Percentiles rank a stretch among this genome's conserved stretches.
Evolutionary conservation across 176 grass and related monocot species (phyloP).

Genomic region (Guadua angustifolia): DNA sequence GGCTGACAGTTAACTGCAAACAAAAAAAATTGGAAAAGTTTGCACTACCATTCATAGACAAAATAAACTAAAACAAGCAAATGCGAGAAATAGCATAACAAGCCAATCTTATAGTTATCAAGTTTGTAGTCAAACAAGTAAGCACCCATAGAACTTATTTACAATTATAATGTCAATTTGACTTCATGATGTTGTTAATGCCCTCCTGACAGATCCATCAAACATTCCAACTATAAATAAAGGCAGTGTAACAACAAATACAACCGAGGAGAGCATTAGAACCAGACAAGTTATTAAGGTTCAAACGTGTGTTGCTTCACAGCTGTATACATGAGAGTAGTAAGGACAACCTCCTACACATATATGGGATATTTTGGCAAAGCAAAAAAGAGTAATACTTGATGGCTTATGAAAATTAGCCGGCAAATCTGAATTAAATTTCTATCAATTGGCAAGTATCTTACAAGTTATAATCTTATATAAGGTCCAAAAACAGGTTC

Average conservation of each 20-base stretch:
- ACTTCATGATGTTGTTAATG: constrained; percentile 10
- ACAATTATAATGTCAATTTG: background rate
- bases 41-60: constrained; percentile 14
- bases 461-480: background rate
- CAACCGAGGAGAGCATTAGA: background rate
- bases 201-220: background rate
- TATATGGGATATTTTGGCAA: constrained; percentile 18
- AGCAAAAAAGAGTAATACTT: constrained; percentile 1
- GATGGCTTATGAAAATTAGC: constrained; percentile 12
- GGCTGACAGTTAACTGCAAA: constrained; percentile 74
- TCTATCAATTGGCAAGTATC: background rate
- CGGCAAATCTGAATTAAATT: constrained; percentile 18
- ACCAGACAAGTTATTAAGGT: background rate
- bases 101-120: constrained; percentile 14
- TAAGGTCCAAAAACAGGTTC: constrained; percentile 18
- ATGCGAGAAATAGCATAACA: constrained; percentile 15
- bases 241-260: background rate
- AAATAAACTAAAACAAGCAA: constrained; percentile 13
- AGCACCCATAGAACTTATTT: background rate
- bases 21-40: constrained; percentile 29
- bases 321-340: background rate
- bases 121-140: background rate
- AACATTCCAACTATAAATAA: background rate
- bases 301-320: background rate
- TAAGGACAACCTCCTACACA: constrained; percentile 6